A percentile compares a stretch with the other conserved stretches of the same genome.
Evolutionary conservation across 2,329 filamentous ascomycete species (phyloP).

Genomic region (Fusarium mangiferae): DNA sequence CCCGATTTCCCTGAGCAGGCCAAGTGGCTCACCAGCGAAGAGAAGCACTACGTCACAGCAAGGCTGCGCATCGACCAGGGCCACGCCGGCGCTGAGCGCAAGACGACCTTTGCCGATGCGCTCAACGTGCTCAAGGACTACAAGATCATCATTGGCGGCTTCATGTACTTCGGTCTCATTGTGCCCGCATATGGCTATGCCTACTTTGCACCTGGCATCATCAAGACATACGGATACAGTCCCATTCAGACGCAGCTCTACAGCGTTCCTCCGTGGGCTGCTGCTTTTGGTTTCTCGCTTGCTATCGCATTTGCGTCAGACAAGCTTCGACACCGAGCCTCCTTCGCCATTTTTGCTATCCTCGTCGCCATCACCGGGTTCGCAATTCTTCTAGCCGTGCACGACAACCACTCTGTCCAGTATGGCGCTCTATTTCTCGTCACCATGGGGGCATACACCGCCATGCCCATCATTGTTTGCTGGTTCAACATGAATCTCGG

Average conservation of each 20-base stretch:
- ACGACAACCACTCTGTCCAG: slow-evolving; percentile 72
- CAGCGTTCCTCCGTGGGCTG: slow-evolving; percentile 69
- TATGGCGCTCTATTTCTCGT: slow-evolving; percentile 87
- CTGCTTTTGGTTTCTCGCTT: slow-evolving; percentile 83
- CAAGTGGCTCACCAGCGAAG: slow-evolving; percentile 77
- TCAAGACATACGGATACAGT: slow-evolving; percentile 72
- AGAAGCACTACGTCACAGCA: slow-evolving; percentile 72
- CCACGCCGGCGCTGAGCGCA: slow-evolving; percentile 69
- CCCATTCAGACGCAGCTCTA: slow-evolving; percentile 67
- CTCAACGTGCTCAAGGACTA: slow-evolving; percentile 75
- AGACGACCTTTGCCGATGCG: slow-evolving; percentile 68
- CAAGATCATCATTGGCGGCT: slow-evolving; percentile 77
- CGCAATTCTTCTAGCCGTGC: slow-evolving; percentile 76
- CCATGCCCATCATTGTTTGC: slow-evolving; percentile 89
- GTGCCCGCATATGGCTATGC: slow-evolving; percentile 83
- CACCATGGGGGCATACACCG: slow-evolving; percentile 81
- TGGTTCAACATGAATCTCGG: slow-evolving; percentile 86
- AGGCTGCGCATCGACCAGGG: slow-evolving; percentile 77
- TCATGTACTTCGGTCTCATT: slow-evolving; percentile 86
- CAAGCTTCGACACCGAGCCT: slow-evolving; percentile 75
- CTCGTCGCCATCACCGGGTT: slow-evolving; percentile 78
- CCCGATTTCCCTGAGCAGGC: slow-evolving; percentile 80
- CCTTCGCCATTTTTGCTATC: slow-evolving; percentile 77
- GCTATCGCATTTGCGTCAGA: slow-evolving; percentile 78
- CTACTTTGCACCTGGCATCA: slow-evolving; percentile 80